Conservation (phyloP, 371 early-diverging fungal species). For the Globomyces sp. region DNA sequence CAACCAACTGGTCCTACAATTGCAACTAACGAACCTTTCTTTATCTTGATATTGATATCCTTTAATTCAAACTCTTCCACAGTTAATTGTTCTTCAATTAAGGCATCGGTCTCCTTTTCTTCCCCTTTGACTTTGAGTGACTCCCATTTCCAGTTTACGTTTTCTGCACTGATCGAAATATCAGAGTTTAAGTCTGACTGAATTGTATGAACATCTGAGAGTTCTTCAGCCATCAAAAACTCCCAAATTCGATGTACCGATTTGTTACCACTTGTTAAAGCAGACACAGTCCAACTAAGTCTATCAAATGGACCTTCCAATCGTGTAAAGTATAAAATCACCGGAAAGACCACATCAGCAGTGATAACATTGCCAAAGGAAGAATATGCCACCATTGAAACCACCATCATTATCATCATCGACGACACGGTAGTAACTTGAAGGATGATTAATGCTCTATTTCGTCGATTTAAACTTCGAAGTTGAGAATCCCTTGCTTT, state of each 20-base stretch:
- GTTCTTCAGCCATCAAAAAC: constrained; percentile 7
- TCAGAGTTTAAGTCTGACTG: not conserved
- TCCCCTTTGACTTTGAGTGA: not conserved
- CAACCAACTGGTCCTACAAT: constrained; percentile 45
- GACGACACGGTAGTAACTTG: not conserved
- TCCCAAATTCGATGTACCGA: constrained; percentile 1
- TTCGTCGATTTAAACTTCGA: not conserved
- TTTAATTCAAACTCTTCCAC: constrained; percentile 1
- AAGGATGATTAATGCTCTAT: not conserved
- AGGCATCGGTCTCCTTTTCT: too few relatives aligned
- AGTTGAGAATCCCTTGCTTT: constrained; percentile 22
- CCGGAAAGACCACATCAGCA: constrained; percentile 34
- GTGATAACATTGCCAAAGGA: constrained; percentile 8
- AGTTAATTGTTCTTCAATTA: too few relatives aligned
- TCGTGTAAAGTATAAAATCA: constrained; percentile 27
- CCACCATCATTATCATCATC: constrained; percentile 29
- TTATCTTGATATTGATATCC: constrained; percentile 2
- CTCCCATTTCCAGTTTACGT: not conserved
- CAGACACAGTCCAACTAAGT: not conserved
- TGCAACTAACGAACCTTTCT: constrained; percentile 26
- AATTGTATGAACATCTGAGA: not conserved
- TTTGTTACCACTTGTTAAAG: not conserved
- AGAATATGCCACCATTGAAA: constrained; percentile 24
- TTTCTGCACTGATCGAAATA: not conserved
- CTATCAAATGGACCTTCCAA: constrained; percentile 20